Evolutionary conservation across 2,329 filamentous ascomycete species (phyloP).

Genomic region (Nemania bipapillata): DNA sequence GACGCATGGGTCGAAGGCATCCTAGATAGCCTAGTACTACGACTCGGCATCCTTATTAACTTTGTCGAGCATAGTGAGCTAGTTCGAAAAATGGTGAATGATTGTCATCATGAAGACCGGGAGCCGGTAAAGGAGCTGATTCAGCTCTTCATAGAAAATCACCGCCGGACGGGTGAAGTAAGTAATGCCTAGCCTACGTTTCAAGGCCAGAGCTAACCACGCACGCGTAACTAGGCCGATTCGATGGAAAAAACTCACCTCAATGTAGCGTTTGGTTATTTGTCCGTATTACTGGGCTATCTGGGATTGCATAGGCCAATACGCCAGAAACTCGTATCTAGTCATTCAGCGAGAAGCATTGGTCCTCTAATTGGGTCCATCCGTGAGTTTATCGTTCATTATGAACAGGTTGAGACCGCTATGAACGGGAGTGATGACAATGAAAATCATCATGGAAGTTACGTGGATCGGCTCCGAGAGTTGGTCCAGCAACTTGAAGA

Average conservation of each 20-base stretch:
- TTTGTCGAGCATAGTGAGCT: conserved; percentile 79
- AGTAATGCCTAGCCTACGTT: conserved; percentile 47
- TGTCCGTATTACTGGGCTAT: conserved; percentile 85
- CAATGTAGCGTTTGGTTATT: conserved; percentile 86
- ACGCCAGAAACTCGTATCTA: conserved; percentile 57
- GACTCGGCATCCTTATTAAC: conserved; percentile 86
- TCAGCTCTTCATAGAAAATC: conserved; percentile 73
- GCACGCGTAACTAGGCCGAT: conserved; percentile 67
- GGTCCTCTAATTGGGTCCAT: conserved; percentile 63
- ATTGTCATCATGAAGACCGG: conserved; percentile 51
- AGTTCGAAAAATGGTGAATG: conserved; percentile 65
- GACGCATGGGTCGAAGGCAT: conserved; percentile 62
- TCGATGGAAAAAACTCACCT: conserved; percentile 79
- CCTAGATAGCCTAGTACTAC: conserved; percentile 78
- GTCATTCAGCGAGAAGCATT: conserved; percentile 58
- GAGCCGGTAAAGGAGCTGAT: conserved; percentile 69
- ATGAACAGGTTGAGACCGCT: conserved; percentile 60
- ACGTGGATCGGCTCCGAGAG: conserved; percentile 54
- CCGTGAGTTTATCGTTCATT: conserved; percentile 65
- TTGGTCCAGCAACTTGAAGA: conserved; percentile 56
- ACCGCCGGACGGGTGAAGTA: conserved; percentile 75
- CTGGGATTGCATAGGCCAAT: conserved; percentile 70
- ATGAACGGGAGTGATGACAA: conserved; percentile 51
- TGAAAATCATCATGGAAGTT: conserved; percentile 49
- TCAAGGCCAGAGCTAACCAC: conserved; percentile 38